These are phyloP conservation scores for Trichosporon inkin DNA, from an alignment of 1,284 basidiomycete genomes.

Conservation along the genomic window DNA sequence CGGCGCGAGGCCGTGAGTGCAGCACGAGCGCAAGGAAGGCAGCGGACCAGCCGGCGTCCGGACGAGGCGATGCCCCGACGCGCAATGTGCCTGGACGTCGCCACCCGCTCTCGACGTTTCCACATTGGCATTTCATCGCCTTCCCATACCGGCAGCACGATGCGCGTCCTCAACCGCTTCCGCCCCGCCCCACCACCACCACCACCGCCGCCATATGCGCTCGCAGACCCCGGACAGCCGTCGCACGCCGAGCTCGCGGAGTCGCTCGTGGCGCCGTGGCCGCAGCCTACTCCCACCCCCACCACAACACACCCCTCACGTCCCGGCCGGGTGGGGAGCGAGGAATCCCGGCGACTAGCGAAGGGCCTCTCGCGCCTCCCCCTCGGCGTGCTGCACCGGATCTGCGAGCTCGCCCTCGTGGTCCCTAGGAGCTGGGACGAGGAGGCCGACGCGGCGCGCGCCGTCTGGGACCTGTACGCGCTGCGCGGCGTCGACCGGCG, in stretches of 20 bases:
- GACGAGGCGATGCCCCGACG: not conserved
- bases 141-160: no score
- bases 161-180: not conserved
- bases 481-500: slow-evolving; percentile 35
- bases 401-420: slow-evolving; percentile 36
- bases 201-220: not conserved
- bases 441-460: slow-evolving; percentile 35
- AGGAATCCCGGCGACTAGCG: not conserved
- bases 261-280: not conserved
- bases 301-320: no score
- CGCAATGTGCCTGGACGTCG: not conserved
- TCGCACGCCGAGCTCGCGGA: not conserved
- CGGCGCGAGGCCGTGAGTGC: no score
- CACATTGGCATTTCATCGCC: no score
- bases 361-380: slow-evolving; percentile 24
- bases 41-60: no score
- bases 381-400: slow-evolving; percentile 33
- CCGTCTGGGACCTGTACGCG: slow-evolving; percentile 34
- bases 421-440: slow-evolving; percentile 30
- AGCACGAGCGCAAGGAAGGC: no score
- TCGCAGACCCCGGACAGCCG: not conserved
- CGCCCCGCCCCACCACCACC: not conserved
- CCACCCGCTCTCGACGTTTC: not conserved
- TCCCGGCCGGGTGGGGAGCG: not conserved
- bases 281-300: not conserved